Base-by-base conservation (phyloP, 176 grass and related monocot genomes). In the Cenchrus purpureus region DNA sequence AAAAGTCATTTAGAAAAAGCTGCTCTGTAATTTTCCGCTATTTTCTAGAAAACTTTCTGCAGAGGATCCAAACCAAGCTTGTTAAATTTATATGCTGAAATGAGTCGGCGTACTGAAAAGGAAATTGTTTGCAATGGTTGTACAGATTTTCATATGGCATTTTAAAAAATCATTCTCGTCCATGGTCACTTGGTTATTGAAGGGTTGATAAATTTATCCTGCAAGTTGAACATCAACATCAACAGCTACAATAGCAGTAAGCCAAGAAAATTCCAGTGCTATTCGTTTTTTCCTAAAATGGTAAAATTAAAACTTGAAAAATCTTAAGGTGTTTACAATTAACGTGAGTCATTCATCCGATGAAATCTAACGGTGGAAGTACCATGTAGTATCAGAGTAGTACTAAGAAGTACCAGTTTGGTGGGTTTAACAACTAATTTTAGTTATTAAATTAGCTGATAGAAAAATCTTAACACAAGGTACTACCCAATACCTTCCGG, bases 231-330 rank as follows among this genome's bases (percentile, higher is more conserved):
- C 56, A 77, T 55, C 20, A 9, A 50, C 56, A 77, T 55, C 20
- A 25, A 60, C 15, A 69, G 22, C 12, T 25, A 13, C 16, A 59
- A 32, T 16, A 45, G 13, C 34, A 80, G 22, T 46, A 46, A 43
- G 9, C 43, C 10, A 4, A 34, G 13, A 43, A 61, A 53, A 14
- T 32, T 74, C 66, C 59, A 66, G n/a, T 25, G 68, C 5, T 32
- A 11, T 0, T 57, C 34, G 8, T 16, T 66, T 75, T 65, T 57
- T 6, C 57, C 46, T 20, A 66, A 58, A n/a, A 74, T 16, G 16
- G 57, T 71, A 73, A 80, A 34, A 43, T 86, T 29, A 74, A 40
- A 74, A 74, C 32, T 86, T 74, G 31, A 32, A 32, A 32, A 32
- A 32, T 32, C 31, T 32, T 2, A 32, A 32, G 31, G 31, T 32